Evolutionary conservation across 768 basidiomycete genomes (phyloP).

Genomic region (Sutorius australiensis): DNA sequence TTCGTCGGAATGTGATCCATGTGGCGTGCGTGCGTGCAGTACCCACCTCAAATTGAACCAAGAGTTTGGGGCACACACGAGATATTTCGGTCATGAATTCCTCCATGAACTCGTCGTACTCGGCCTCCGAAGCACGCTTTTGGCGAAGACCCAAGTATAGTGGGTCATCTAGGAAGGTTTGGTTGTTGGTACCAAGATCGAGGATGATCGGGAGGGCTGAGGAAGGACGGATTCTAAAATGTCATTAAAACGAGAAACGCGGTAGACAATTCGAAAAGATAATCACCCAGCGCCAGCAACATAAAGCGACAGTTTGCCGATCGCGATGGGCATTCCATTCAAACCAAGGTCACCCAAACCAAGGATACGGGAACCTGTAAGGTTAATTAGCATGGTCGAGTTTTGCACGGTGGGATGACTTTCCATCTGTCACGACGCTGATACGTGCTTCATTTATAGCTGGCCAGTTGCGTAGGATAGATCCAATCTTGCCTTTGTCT

Average conservation of each 20-base stretch:
- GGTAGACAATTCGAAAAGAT: background rate
- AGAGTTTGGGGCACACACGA: conserved; percentile 67
- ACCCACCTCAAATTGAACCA: conserved; percentile 80
- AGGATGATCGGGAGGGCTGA: conserved; percentile 81
- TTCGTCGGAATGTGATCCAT: background rate
- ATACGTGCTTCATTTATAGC: conserved; percentile 75
- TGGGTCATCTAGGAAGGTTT: conserved; percentile 76
- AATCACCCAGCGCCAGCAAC: conserved; percentile 83
- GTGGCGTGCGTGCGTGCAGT: background rate
- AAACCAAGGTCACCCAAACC: conserved; percentile 83
- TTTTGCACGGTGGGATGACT: conserved; percentile 11
- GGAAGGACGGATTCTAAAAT: conserved; percentile 61
- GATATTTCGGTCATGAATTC: conserved; percentile 88
- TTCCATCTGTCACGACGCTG: conserved; percentile 88
- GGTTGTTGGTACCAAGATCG: conserved; percentile 88
- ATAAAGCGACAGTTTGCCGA: conserved; percentile 91
- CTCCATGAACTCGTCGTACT: conserved; percentile 84
- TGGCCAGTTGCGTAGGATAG: conserved; percentile 71
- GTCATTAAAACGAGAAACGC: background rate
- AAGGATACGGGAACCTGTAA: conserved; percentile 75
- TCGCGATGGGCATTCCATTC: conserved; percentile 84
- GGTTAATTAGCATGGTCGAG: conserved; percentile 1
- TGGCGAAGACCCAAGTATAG: conserved; percentile 85
- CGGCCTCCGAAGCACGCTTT: conserved; percentile 56
- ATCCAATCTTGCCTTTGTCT: conserved; percentile 76